These are phyloP conservation scores for Fistulifera solaris DNA, from an alignment of 108 stramenopile genomes.

Conservation along the genomic window DNA sequence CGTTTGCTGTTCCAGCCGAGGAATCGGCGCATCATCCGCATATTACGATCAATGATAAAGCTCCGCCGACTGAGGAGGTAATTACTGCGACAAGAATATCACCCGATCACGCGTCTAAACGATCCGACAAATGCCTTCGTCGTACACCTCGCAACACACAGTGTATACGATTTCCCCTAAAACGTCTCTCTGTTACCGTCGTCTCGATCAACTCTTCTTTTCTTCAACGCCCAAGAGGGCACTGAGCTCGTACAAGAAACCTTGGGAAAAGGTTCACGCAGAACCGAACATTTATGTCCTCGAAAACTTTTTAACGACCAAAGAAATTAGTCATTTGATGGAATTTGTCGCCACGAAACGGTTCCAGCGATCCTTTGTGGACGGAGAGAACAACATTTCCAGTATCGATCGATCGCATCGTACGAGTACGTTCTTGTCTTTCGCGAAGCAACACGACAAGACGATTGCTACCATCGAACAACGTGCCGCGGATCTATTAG, in stretches of 20 bases:
- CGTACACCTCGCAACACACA: too few relatives aligned
- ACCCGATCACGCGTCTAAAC: too few relatives aligned
- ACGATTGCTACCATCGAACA: slow-evolving; percentile 47
- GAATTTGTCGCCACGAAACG: slow-evolving; percentile 9
- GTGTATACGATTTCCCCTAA: too few relatives aligned
- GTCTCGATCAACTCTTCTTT: background rate
- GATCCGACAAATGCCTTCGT: too few relatives aligned
- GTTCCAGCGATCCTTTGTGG: slow-evolving; percentile 44
- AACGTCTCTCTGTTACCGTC: background rate
- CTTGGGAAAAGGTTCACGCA: background rate
- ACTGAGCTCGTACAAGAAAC: slow-evolving; percentile 1
- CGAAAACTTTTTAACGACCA: slow-evolving; percentile 45
- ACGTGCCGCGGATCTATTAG: slow-evolving; percentile 36
- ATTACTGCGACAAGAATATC: too few relatives aligned
- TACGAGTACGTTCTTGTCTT: slow-evolving; percentile 43
- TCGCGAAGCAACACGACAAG: slow-evolving; percentile 36
- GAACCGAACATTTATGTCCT: slow-evolving; percentile 39
- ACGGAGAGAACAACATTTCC: slow-evolving; percentile 17
- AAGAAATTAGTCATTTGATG: slow-evolving; percentile 43
- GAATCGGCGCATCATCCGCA: too few relatives aligned
- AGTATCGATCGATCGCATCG: slow-evolving; percentile 36
- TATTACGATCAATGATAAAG: too few relatives aligned
- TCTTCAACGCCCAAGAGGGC: background rate
- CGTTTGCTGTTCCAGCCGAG: too few relatives aligned
- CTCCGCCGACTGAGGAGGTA: too few relatives aligned